Percentiles rank a stretch among this genome's conserved stretches.
Evolutionary conservation across 495 filamentous ascomycete genomes (phyloP).

Genomic region (Aspergillus bertholletiae): DNA sequence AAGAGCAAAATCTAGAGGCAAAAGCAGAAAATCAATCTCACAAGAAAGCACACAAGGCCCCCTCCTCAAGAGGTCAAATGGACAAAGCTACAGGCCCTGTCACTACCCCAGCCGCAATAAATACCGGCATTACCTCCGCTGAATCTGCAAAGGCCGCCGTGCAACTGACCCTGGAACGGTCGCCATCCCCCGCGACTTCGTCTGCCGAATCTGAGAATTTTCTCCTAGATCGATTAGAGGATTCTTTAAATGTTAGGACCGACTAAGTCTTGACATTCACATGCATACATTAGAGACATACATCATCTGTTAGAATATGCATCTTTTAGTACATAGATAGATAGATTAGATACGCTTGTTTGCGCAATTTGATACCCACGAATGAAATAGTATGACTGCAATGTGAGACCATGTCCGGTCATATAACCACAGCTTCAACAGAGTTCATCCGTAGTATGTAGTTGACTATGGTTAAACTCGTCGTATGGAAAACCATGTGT

Average conservation of each 20-base stretch:
- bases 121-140: background rate
- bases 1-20: constrained; percentile 5
- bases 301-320: background rate
- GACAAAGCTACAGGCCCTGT: background rate
- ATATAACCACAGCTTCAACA: too few species aligned
- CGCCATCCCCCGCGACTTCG: constrained; percentile 19
- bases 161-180: background rate
- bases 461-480: too few species aligned
- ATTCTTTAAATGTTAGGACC: constrained; percentile 10
- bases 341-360: background rate
- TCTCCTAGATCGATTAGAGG: constrained; percentile 28
- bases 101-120: background rate
- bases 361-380: background rate
- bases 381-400: background rate
- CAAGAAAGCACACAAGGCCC: background rate
- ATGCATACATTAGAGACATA: background rate
- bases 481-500: too few species aligned
- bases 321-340: too few species aligned
- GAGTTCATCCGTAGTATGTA: too few species aligned
- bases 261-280: background rate
- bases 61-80: too few species aligned
- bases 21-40: constrained; percentile 1
- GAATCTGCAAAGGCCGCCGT: background rate
- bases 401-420: background rate
- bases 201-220: constrained; percentile 19